These are phyloP conservation scores for Oxytropis ochrocephala DNA, from an alignment of 306 rosid species.

Conservation along the genomic window DNA sequence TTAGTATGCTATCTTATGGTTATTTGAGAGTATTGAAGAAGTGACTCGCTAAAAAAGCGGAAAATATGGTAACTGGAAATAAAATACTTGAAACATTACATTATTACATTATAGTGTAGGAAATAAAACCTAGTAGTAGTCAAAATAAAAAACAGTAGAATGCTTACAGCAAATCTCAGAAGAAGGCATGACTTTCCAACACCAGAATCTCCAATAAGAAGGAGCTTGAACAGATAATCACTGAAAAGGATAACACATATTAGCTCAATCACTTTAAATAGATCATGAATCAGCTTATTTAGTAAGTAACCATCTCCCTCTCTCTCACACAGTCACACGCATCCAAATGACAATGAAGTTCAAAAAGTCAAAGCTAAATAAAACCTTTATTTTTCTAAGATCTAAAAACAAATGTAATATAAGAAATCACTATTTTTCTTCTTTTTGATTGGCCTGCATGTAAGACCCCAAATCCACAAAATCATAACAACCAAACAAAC, in stretches of 20 bases:
- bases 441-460: neutral
- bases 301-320: neutral
- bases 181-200: slow-evolving; percentile 95
- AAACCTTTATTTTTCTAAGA: neutral
- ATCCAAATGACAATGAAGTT: neutral
- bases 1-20: neutral
- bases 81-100: neutral
- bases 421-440: neutral
- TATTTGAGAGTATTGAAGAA: neutral
- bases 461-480: neutral
- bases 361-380: neutral
- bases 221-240: slow-evolving; percentile 93
- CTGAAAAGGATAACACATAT: slow-evolving; percentile 33
- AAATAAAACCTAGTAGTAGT: neutral
- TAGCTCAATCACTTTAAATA: neutral
- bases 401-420: neutral
- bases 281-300: neutral
- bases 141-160: slow-evolving; percentile 1
- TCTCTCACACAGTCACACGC: neutral
- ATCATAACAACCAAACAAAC: neutral
- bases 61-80: neutral
- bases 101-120: neutral
- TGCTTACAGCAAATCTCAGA: slow-evolving; percentile 94
- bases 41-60: neutral
- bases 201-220: slow-evolving; percentile 95